Evolutionary conservation across 495 filamentous ascomycete genomes (phyloP).

Genomic region (Aspergillus biplanus): DNA sequence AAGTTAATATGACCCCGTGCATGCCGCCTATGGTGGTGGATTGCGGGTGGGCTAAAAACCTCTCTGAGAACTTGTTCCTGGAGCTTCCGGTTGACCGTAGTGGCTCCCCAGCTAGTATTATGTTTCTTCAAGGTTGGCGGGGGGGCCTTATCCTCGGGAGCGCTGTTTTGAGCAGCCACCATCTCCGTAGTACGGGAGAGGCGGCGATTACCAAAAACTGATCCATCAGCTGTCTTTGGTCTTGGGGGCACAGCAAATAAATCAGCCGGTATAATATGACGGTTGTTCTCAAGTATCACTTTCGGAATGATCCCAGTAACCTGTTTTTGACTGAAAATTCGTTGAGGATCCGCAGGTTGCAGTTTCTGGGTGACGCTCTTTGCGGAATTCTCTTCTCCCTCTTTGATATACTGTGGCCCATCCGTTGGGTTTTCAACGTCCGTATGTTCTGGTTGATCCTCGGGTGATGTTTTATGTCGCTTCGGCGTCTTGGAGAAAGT

Average conservation of each 20-base stretch:
- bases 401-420: conserved; percentile 23
- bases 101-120: conserved; percentile 79
- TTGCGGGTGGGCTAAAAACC: conserved; percentile 84
- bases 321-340: conserved; percentile 82
- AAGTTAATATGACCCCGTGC: conserved; percentile 64
- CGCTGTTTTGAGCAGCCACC: conserved; percentile 11
- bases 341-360: conserved; percentile 48
- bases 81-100: conserved; percentile 84
- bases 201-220: conserved; percentile 22
- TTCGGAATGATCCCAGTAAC: conserved; percentile 71
- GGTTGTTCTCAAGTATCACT: conserved; percentile 93
- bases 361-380: conserved; percentile 21
- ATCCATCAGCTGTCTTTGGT: conserved; percentile 34
- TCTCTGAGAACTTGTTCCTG: conserved; percentile 93
- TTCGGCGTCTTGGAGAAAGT: conserved; percentile 88
- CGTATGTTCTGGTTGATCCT: conserved; percentile 28
- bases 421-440: conserved; percentile 13
- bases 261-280: conserved; percentile 90
- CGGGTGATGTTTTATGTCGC: conserved; percentile 56
- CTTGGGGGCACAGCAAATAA: conserved; percentile 57
- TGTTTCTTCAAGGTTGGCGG: conserved; percentile 22
- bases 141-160: conserved; percentile 12
- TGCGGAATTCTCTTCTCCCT: conserved; percentile 25
- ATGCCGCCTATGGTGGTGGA: conserved; percentile 67
- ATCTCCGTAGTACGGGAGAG: conserved; percentile 26